Evolutionary conservation across 31 red algal species (phyloP), one percentile per base, ranked within the genome.

Genomic region (Porphyra umbilicalis): DNA sequence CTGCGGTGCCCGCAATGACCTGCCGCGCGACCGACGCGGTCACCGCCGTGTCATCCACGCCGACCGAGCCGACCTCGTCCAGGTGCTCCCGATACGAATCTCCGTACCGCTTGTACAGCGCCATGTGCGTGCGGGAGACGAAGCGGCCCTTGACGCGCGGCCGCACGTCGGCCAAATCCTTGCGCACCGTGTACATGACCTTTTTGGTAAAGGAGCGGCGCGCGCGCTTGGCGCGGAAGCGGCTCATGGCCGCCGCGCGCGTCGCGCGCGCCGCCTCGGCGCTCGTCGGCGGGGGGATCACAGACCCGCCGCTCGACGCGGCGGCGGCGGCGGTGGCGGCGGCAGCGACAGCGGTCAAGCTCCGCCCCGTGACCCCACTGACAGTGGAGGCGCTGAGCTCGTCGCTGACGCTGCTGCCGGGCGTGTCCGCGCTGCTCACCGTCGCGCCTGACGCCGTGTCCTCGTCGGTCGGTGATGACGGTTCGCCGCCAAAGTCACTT

Each of bases 141-240:
- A 96, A 96, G 35, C 94, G 84, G 31, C 94, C 94, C 74, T 92
- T 91, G 35, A 90, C 88, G 25, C 94, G 76, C 0, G 94, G 94
- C 40, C 94, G 81, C 20, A 68, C 78, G 76, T 96, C 94, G 4
- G 94, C 94, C 42, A 96, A 81, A 29, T 86, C 75, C 81, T 96
- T 96, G 13, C 94, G 82, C 76, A 90, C 92, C 29, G 86, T 80
- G 90, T 96, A 96, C 25, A 90, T 34, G 25, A 96, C 90, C 76
- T 84, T 87, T 78, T 92, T 96, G 15, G 80, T 75, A 67, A 96
- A 96, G 31, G 85, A 88, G 25, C 94, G 85, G 38, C 92, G 88
- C 74, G 81, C 89, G 25, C 90, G 77, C 83, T 96, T 96, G n/a
- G 83, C 80, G 1, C 90, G 86, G 42, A 92, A 92, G 34, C 94